Conservation (phyloP, 2,329 filamentous ascomycete genomes). For the Calcarisporium arbuscula region DNA sequence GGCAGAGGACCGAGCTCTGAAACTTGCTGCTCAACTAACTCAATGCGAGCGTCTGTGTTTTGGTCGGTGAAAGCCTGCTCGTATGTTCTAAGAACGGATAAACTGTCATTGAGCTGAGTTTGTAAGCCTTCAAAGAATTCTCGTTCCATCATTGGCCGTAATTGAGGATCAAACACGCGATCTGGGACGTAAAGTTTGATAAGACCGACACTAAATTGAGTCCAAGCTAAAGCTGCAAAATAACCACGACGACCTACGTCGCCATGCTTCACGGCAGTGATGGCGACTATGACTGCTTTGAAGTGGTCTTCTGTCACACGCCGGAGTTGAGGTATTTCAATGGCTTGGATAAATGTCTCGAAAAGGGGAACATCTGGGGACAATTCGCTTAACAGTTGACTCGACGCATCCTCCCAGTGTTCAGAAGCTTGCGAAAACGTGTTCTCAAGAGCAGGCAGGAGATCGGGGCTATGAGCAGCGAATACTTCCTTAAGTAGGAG, state of each 20-base stretch:
- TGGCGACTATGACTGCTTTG: constrained; percentile 37
- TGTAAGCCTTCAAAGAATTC: constrained; percentile 51
- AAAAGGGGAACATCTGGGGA: constrained; percentile 11
- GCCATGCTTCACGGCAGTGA: constrained; percentile 24
- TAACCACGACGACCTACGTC: constrained; percentile 18
- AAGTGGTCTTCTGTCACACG: constrained; percentile 36
- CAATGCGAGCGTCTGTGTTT: constrained; percentile 58
- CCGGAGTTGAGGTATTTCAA: constrained; percentile 29
- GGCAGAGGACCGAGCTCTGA: constrained; percentile 59
- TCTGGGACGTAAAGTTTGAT: constrained; percentile 81
- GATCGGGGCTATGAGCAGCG: constrained; percentile 28
- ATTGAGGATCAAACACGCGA: constrained; percentile 74
- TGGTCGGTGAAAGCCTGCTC: constrained; percentile 64
- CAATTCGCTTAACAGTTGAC: constrained; percentile 6
- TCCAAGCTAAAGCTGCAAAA: constrained; percentile 55
- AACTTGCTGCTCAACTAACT: constrained; percentile 57
- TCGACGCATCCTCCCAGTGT: constrained; percentile 7
- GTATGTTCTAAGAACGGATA: constrained; percentile 57
- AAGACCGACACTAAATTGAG: constrained; percentile 67
- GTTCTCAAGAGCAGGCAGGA: constrained; percentile 21
- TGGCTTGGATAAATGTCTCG: constrained; percentile 14
- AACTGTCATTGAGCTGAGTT: constrained; percentile 45
- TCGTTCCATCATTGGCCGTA: constrained; percentile 59
- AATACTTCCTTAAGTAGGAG: constrained; percentile 37
- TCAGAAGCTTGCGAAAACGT: constrained; percentile 19